Percentiles rank a stretch among this genome's conserved stretches.
Evolutionary conservation across 371 early-diverging fungal species (phyloP).

Genomic region (Blastocladiella emersonii): DNA sequence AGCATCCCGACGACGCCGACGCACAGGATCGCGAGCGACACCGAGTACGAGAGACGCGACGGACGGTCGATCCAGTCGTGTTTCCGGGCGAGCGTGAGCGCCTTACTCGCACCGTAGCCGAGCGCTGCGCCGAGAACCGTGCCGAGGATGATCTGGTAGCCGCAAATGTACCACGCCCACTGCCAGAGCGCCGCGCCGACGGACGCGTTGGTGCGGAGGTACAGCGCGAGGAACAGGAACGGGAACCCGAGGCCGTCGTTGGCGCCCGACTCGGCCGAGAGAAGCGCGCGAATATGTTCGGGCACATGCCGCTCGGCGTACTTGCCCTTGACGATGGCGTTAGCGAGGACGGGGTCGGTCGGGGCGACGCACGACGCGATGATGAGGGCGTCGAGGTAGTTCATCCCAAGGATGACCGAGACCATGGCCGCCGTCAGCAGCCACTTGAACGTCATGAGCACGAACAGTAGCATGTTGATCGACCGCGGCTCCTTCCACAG

Average conservation of each 20-base stretch:
- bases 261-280: conserved; percentile 73
- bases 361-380: conserved; percentile 85
- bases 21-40: conserved; percentile 32
- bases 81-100: neutral
- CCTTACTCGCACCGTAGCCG: neutral
- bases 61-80: neutral
- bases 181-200: neutral
- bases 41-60: neutral
- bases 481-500: conserved; percentile 46
- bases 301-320: conserved; percentile 88
- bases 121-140: neutral
- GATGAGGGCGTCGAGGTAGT: conserved; percentile 52
- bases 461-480: conserved; percentile 59
- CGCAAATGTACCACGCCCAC: neutral
- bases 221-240: conserved; percentile 63
- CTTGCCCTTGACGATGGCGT: conserved; percentile 81
- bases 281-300: conserved; percentile 52
- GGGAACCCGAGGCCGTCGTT: conserved; percentile 78
- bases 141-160: neutral
- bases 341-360: conserved; percentile 92
- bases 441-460: conserved; percentile 82
- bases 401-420: conserved; percentile 44
- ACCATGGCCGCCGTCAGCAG: conserved; percentile 53
- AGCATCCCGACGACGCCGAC: conserved; percentile 61
- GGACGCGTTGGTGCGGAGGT: conserved; percentile 15